Conservation (phyloP, 331 rosid species). For the Quercus tomentella region DNA sequence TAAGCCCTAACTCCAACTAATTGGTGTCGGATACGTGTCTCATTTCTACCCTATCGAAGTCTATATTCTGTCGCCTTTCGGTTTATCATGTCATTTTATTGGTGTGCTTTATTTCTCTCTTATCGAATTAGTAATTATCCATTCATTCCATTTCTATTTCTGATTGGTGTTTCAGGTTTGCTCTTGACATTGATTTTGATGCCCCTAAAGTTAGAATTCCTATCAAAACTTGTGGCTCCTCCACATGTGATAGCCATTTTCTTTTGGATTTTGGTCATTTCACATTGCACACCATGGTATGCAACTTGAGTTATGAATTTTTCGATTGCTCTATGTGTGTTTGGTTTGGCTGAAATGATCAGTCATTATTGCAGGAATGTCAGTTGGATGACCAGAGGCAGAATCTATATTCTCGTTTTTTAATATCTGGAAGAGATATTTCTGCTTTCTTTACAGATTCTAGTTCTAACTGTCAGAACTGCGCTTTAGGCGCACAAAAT, state of each 20-base stretch:
- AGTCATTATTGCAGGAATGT: constrained; percentile 51
- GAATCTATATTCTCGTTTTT: constrained; percentile 73
- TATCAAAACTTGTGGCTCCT: constrained; percentile 58
- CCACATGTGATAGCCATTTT: constrained; percentile 75
- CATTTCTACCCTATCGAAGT: neutral
- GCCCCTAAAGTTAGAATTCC: constrained; percentile 99
- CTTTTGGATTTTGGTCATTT: constrained; percentile 98
- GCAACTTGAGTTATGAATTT: constrained; percentile 18
- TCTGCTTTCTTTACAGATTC: constrained; percentile 87
- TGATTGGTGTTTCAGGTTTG: constrained; percentile 64
- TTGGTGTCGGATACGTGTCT: neutral
- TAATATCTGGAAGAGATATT: constrained; percentile 86
- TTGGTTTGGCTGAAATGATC: constrained; percentile 25
- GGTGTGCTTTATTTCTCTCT: neutral
- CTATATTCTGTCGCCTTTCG: neutral
- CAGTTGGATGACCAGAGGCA: constrained; percentile 66
- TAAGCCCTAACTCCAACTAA: neutral
- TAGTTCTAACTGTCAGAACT: constrained; percentile 59
- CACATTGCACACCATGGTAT: constrained; percentile 77
- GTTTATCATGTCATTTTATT: neutral
- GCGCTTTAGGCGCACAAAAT: constrained; percentile 41
- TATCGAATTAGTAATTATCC: neutral
- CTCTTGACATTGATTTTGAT: constrained; percentile 91
- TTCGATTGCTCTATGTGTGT: constrained; percentile 16
- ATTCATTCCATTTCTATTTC: constrained; percentile 15